These are phyloP conservation scores for Wickerhamiella pararugosa DNA, from an alignment of 1,139 yeast genomes.

Conservation along the genomic window DNA sequence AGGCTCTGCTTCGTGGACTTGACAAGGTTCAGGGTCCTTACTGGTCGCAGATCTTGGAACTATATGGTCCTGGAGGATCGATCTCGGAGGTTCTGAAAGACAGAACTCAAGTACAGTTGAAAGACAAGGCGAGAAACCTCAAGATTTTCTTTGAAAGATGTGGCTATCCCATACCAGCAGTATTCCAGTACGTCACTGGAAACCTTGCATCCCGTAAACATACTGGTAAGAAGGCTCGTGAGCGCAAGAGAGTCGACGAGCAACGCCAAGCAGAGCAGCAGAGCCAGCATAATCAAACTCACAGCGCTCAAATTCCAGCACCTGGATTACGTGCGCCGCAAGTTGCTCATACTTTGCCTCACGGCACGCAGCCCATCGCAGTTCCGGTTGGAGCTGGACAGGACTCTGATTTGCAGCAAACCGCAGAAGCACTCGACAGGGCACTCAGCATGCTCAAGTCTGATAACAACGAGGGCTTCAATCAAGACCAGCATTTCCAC, in stretches of 20 bases:
- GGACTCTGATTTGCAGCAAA: constrained; percentile 6
- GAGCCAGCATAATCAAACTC: not conserved
- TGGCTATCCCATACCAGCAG: constrained; percentile 49
- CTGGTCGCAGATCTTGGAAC: constrained; percentile 79
- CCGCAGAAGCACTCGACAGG: constrained; percentile 12
- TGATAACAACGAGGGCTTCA: constrained; percentile 12
- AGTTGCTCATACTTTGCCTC: not conserved
- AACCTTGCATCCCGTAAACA: constrained; percentile 43
- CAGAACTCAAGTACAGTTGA: constrained; percentile 77
- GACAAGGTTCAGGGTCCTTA: constrained; percentile 69
- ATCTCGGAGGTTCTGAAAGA: constrained; percentile 71
- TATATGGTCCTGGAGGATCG: constrained; percentile 86
- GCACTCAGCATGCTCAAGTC: constrained; percentile 9
- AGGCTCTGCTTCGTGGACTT: constrained; percentile 66
- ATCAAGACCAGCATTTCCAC: constrained; percentile 16
- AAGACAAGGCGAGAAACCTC: constrained; percentile 93
- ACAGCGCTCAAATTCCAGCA: not conserved
- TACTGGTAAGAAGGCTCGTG: constrained; percentile 10
- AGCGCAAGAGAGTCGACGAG: constrained; percentile 5
- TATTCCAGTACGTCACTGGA: constrained; percentile 73
- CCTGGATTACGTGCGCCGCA: not conserved
- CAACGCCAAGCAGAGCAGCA: not conserved
- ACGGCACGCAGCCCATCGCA: not conserved
- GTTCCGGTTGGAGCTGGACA: not conserved
- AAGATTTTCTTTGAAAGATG: constrained; percentile 64